Conservation (phyloP, 345 rosid genomes). For the Corchorus olitorius region DNA sequence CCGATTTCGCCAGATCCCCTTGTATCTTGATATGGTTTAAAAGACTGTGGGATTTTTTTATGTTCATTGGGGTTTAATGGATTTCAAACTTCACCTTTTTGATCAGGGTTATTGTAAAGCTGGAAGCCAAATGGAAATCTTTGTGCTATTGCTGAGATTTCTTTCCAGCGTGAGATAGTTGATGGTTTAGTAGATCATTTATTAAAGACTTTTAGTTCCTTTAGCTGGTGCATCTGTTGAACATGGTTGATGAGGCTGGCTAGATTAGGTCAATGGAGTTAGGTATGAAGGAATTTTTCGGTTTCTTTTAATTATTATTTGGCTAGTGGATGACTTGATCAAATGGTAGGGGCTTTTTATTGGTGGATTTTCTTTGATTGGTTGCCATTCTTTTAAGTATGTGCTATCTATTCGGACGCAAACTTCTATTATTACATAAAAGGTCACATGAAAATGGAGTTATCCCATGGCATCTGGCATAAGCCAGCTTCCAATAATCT, state of each 20-base stretch:
- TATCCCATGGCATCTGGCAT: background rate
- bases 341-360: background rate
- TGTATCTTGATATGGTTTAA: background rate
- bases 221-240: background rate
- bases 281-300: background rate
- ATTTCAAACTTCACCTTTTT: background rate
- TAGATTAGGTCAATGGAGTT: background rate
- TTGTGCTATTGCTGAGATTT: background rate
- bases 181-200: background rate
- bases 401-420: background rate
- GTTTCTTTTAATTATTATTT: background rate
- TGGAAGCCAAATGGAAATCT: background rate
- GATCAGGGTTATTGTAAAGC: background rate
- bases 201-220: background rate
- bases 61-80: background rate
- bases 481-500: background rate
- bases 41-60: background rate
- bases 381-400: background rate
- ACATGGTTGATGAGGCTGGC: slow-evolving; percentile 10
- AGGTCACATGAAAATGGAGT: background rate
- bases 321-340: background rate
- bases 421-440: background rate
- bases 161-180: slow-evolving; percentile 5
- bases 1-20: too few relatives aligned
- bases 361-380: slow-evolving; percentile 1